These are phyloP conservation scores for Piper longum DNA, from an alignment of 164 flowering plant species.

Conservation along the genomic window DNA sequence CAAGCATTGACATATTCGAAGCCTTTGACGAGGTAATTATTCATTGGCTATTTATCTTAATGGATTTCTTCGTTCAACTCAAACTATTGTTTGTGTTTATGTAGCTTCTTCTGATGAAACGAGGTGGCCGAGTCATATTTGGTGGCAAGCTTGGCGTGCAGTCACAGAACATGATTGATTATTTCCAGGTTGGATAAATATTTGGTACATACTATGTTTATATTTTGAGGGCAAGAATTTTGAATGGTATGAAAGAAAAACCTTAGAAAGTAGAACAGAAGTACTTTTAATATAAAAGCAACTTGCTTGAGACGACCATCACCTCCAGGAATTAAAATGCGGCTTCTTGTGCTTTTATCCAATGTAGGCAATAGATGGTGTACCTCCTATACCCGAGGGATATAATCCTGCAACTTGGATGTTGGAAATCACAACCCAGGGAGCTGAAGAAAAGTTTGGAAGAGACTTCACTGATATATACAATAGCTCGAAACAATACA, in stretches of 20 bases:
- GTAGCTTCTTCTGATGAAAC: constrained; percentile 88
- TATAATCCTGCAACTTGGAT: constrained; percentile 98
- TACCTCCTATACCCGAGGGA: constrained; percentile 46
- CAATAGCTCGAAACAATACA: constrained; percentile 45
- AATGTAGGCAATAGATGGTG: constrained; percentile 40
- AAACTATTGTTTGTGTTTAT: neutral
- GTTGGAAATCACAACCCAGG: constrained; percentile 76
- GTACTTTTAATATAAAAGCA: too few species aligned
- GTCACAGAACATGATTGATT: constrained; percentile 56
- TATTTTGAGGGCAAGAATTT: too few species aligned
- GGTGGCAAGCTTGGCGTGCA: constrained; percentile 74
- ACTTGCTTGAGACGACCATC: too few species aligned
- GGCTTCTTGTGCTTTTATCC: neutral
- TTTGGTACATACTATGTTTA: too few species aligned
- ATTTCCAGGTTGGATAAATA: constrained; percentile 51
- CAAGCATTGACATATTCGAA: constrained; percentile 91
- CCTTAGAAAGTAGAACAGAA: too few species aligned
- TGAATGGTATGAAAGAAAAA: too few species aligned
- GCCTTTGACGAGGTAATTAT: constrained; percentile 85
- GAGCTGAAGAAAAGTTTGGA: constrained; percentile 49
- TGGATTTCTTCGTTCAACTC: neutral
- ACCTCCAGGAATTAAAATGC: neutral
- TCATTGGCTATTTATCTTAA: neutral
- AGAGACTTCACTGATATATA: constrained; percentile 55
- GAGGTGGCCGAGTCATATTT: constrained; percentile 82